Conservation (phyloP, 2,329 filamentous ascomycete species). For the Ophiosphaerella narmari region DNA sequence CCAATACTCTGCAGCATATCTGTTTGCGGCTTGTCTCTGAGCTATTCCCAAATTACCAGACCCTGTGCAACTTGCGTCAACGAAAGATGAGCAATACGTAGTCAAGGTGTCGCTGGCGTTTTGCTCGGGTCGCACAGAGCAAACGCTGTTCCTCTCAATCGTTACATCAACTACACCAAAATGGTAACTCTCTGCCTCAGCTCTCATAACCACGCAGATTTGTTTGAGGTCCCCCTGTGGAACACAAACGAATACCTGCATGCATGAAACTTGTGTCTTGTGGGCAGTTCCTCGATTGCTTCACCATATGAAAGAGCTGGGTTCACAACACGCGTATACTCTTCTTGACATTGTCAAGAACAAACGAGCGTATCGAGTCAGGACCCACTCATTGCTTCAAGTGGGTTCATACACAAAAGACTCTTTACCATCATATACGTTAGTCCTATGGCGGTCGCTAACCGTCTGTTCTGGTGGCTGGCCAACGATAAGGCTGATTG, state of each 20-base stretch:
- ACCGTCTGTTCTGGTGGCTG: neutral
- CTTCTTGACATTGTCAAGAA: neutral
- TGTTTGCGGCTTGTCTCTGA: neutral
- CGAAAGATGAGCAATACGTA: constrained; percentile 16
- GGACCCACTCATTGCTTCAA: neutral
- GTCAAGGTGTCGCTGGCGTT: constrained; percentile 22
- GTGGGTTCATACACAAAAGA: neutral
- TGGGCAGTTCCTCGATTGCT: neutral
- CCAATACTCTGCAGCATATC: neutral
- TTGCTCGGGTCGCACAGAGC: constrained; percentile 28
- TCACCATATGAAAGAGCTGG: neutral
- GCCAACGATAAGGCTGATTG: constrained; percentile 5
- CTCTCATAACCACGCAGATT: constrained; percentile 5
- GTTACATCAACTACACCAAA: constrained; percentile 44
- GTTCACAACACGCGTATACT: neutral
- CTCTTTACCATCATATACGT: neutral
- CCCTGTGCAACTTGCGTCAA: constrained; percentile 1
- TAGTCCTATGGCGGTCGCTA: neutral
- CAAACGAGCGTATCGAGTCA: no score
- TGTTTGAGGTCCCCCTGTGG: neutral
- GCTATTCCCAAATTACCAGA: neutral
- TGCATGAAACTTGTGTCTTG: constrained; percentile 7
- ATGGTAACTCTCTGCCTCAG: constrained; percentile 30
- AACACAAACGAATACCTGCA: constrained; percentile 2
- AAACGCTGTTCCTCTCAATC: constrained; percentile 33